Conservation (phyloP, 2,329 filamentous ascomycete genomes). For the Talaromyces sp. region DNA sequence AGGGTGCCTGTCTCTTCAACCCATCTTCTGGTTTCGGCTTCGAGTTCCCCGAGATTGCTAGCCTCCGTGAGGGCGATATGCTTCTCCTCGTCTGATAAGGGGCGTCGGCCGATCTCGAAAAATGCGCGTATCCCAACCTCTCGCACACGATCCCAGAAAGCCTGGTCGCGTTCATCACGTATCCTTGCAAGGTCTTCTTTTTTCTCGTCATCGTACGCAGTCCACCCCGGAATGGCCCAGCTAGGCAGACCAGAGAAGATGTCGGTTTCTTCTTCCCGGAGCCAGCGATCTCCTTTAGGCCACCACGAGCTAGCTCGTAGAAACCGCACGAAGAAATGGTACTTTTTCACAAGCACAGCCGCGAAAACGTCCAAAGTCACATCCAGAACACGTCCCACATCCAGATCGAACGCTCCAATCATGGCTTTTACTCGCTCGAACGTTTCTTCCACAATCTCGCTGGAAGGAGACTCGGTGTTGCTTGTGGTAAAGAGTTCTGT, state of each 20-base stretch:
- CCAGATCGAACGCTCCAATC: conserved; percentile 94
- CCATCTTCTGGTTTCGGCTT: conserved; percentile 67
- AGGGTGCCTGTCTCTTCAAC: conserved; percentile 76
- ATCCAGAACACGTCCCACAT: conserved; percentile 91
- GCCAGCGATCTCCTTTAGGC: conserved; percentile 66
- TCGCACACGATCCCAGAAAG: conserved; percentile 80
- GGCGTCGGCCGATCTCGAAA: conserved; percentile 79
- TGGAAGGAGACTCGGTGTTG: conserved; percentile 68
- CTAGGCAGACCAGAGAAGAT: conserved; percentile 67
- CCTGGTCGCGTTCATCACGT: conserved; percentile 65
- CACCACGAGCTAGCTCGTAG: conserved; percentile 94
- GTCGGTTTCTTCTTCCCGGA: conserved; percentile 29
- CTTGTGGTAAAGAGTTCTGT: conserved; percentile 93
- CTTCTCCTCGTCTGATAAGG: conserved; percentile 60
- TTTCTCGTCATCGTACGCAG: conserved; percentile 68
- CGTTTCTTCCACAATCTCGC: conserved; percentile 75
- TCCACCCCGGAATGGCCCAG: conserved; percentile 77
- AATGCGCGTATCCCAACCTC: conserved; percentile 77
- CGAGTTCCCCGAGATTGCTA: conserved; percentile 45
- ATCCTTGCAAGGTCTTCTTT: conserved; percentile 57
- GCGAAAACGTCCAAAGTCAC: conserved; percentile 95
- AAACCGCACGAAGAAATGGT: conserved; percentile 91
- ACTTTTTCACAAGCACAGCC: conserved; percentile 87
- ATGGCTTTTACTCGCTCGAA: conserved; percentile 91
- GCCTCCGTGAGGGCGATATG: conserved; percentile 47